phyloP scores from a whole-genome alignment of 441 rosid genomes.

The Aquilaria agallochum region DNA sequence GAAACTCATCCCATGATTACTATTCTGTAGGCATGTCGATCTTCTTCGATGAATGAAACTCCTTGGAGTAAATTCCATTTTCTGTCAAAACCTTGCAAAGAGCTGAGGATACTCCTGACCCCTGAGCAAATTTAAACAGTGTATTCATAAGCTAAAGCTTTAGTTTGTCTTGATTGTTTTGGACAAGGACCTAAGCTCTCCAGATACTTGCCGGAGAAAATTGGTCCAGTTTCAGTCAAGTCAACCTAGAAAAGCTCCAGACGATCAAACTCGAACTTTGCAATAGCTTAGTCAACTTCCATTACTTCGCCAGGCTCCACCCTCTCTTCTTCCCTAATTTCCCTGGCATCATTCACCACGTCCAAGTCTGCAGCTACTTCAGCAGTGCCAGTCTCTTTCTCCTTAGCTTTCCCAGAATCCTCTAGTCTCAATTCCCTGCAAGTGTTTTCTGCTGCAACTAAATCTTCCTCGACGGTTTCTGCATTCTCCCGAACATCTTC shows the following conservation, averaged over 20 bases:
- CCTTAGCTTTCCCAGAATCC: constrained; percentile 7
- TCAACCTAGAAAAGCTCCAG: not conserved
- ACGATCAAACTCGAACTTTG: constrained; percentile 9
- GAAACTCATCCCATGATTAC: too few relatives aligned
- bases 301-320: constrained; percentile 5
- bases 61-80: too few relatives aligned
- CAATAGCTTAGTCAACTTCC: constrained; percentile 12
- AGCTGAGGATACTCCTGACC: too few relatives aligned
- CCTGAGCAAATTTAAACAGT: too few relatives aligned
- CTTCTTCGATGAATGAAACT: too few relatives aligned
- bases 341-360: not conserved
- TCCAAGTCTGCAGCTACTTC: constrained; percentile 12
- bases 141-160: too few relatives aligned
- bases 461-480: constrained; percentile 10
- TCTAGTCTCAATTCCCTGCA: constrained; percentile 6
- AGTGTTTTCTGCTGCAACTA: constrained; percentile 11
- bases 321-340: constrained; percentile 7
- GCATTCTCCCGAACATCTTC: constrained; percentile 25
- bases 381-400: constrained; percentile 13
- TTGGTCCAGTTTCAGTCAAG: constrained; percentile 1
- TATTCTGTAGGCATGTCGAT: too few relatives aligned
- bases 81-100: too few relatives aligned
- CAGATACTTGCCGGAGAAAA: too few relatives aligned
- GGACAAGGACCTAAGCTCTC: too few relatives aligned
- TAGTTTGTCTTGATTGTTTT: too few relatives aligned